These are phyloP conservation scores for Annulohypoxylon nitens DNA, from an alignment of 495 filamentous ascomycete species.

Conservation along the genomic window DNA sequence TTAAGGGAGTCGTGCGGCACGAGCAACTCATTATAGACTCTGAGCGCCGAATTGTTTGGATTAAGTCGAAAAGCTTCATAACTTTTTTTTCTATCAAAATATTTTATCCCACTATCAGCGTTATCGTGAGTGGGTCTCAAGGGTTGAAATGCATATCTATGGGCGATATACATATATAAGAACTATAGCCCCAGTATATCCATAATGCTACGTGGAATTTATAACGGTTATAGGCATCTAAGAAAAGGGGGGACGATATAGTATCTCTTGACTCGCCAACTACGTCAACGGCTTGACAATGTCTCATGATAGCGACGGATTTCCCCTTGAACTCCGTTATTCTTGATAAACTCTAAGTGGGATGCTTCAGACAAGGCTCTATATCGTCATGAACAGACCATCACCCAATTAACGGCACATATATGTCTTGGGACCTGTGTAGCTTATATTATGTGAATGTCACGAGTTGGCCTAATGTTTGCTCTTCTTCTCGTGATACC, in stretches of 20 bases:
- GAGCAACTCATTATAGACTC: constrained; percentile 61
- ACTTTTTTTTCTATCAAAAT: constrained; percentile 16
- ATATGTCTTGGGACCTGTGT: too few species aligned
- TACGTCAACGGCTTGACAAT: neutral
- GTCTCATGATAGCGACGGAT: too few species aligned
- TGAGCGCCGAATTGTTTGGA: constrained; percentile 6
- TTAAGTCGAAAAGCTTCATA: constrained; percentile 6
- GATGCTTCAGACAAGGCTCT: too few species aligned
- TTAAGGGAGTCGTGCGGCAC: constrained; percentile 60
- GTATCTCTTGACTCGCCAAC: neutral
- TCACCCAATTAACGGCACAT: too few species aligned
- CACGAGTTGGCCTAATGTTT: too few species aligned
- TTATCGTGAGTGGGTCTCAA: neutral
- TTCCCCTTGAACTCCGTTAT: too few species aligned
- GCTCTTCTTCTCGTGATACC: too few species aligned
- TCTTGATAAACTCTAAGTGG: too few species aligned
- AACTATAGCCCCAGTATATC: neutral
- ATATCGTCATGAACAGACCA: too few species aligned
- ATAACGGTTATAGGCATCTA: neutral
- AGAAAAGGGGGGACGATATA: neutral
- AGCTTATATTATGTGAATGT: too few species aligned
- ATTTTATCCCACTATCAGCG: neutral
- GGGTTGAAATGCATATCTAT: neutral
- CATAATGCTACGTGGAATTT: neutral
- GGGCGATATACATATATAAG: neutral